Percentiles rank a stretch among this genome's conserved stretches.
Conservation (phyloP, 202 grass and related monocot species). For the Elaeis oleifera region DNA sequence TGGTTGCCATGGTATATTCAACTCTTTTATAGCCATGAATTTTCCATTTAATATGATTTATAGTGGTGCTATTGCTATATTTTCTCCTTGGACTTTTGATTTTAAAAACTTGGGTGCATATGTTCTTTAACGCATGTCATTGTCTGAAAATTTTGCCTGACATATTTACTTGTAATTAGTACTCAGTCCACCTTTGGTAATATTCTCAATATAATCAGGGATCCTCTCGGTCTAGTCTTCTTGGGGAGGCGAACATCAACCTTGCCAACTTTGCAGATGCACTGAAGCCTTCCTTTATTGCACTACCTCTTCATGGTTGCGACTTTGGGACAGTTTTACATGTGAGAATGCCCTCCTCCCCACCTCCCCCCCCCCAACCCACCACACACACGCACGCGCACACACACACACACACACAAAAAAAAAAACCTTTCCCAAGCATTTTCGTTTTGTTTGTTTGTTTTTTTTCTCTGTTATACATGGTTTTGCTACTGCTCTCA, state of each 20-base stretch:
- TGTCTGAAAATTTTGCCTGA: too few relatives aligned
- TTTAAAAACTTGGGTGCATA: too few relatives aligned
- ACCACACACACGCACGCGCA: too few relatives aligned
- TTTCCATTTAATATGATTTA: not conserved
- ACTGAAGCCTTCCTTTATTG: slow-evolving; percentile 60
- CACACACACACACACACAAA: too few relatives aligned
- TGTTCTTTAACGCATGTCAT: too few relatives aligned
- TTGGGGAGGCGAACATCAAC: slow-evolving; percentile 95
- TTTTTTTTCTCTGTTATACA: too few relatives aligned
- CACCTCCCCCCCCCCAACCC: too few relatives aligned
- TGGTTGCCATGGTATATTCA: slow-evolving; percentile 74
- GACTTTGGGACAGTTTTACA: slow-evolving; percentile 79
- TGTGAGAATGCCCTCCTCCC: slow-evolving; percentile 35
- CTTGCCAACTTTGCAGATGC: slow-evolving; percentile 94
- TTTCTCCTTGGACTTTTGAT: too few relatives aligned
- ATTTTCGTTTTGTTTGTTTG: too few relatives aligned
- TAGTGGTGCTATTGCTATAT: too few relatives aligned
- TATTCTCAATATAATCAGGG: slow-evolving; percentile 50
- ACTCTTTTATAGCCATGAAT: not conserved
- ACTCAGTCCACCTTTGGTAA: slow-evolving; percentile 12
- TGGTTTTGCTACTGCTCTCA: too few relatives aligned
- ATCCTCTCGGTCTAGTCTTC: slow-evolving; percentile 75
- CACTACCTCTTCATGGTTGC: slow-evolving; percentile 78
- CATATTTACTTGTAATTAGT: slow-evolving; percentile 16
- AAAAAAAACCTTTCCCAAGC: not conserved